Conservation (phyloP, 2,329 filamentous ascomycete species). For the Exophiala oligosperma region DNA sequence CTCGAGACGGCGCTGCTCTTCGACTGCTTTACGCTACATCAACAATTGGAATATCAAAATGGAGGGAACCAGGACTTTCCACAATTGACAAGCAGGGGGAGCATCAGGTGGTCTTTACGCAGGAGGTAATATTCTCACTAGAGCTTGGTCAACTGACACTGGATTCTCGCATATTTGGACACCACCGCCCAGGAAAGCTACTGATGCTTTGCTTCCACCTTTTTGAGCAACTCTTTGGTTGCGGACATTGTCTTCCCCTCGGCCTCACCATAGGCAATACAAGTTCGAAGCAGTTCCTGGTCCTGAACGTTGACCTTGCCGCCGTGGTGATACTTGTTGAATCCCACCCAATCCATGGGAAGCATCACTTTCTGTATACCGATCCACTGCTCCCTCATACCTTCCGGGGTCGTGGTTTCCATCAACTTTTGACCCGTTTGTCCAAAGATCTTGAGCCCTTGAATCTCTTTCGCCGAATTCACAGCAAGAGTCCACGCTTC, state of each 20-base stretch:
- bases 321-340: slow-evolving; percentile 9
- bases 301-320: slow-evolving; percentile 7
- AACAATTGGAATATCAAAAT: no score
- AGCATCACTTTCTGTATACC: slow-evolving; percentile 5
- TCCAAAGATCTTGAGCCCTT: not conserved
- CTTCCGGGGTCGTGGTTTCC: not conserved
- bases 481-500: slow-evolving; percentile 2
- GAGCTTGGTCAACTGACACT: no score
- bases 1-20: no score
- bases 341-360: not conserved
- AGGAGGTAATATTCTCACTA: no score
- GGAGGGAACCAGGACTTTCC: no score
- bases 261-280: not conserved
- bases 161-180: no score
- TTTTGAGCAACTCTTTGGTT: not conserved
- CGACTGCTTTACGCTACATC: no score
- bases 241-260: slow-evolving; percentile 6
- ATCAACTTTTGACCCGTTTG: not conserved
- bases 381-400: not conserved
- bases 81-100: no score
- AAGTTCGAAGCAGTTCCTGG: not conserved
- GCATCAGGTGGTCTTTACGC: no score
- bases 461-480: not conserved
- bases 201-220: not conserved
- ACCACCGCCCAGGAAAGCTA: no score